phyloP scores from a whole-genome alignment of 176 grass and related monocot genomes.

The Ampelocalamus luodianensis region DNA sequence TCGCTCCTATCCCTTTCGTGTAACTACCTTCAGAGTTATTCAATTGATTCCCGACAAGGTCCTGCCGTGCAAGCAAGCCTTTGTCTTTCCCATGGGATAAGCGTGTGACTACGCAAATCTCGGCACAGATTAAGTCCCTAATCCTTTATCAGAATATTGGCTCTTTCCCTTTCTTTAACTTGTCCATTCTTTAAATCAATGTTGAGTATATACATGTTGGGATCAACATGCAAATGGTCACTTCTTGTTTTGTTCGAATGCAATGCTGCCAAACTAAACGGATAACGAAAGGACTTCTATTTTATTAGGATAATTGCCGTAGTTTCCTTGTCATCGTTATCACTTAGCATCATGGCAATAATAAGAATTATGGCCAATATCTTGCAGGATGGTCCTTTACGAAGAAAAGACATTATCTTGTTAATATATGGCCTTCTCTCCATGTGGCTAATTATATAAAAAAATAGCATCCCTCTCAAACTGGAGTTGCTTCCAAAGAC shows the following conservation, averaged over 20 bases:
- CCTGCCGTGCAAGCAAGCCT: conserved; percentile 57
- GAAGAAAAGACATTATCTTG: neutral
- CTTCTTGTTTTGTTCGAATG: conserved; percentile 10
- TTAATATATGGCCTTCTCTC: neutral
- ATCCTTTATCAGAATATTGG: conserved; percentile 8
- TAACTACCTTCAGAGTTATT: conserved; percentile 17
- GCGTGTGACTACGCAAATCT: neutral
- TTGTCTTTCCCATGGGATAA: conserved; percentile 36
- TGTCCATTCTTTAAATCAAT: neutral
- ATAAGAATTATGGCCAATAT: neutral
- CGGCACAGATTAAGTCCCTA: neutral
- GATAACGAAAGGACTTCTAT: conserved; percentile 34
- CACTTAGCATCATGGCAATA: neutral
- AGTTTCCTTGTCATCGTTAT: conserved; percentile 29
- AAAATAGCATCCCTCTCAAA: neutral
- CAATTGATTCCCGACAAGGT: conserved; percentile 2
- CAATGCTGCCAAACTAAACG: conserved; percentile 36
- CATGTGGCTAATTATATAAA: conserved; percentile 19
- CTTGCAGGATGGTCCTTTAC: neutral
- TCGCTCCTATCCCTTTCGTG: conserved; percentile 31
- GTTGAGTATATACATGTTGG: neutral
- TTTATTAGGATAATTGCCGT: neutral
- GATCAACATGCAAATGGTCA: neutral
- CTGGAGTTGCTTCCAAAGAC: neutral
- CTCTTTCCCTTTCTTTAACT: neutral